phyloP scores from a whole-genome alignment of 441 rosid genomes.

The Biscutella laevigata region DNA sequence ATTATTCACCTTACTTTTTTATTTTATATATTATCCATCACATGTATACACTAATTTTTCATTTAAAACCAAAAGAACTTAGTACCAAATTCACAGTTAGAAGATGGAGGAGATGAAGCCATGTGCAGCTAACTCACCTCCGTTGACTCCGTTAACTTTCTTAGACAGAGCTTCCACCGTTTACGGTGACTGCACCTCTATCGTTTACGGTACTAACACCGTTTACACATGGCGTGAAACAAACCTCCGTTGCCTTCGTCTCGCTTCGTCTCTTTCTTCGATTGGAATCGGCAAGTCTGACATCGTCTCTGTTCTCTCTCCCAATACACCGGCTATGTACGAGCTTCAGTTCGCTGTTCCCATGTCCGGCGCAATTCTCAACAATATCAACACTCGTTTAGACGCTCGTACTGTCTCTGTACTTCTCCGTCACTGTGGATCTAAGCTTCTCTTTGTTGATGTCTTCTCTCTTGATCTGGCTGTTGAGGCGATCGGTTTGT shows the following conservation, averaged over 20 bases:
- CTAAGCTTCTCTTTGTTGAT: constrained; percentile 45
- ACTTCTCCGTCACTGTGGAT: constrained; percentile 38
- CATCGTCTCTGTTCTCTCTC: constrained; percentile 65
- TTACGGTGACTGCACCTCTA: constrained; percentile 57
- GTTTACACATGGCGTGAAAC: constrained; percentile 66
- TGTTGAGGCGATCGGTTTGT: constrained; percentile 33
- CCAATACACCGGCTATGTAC: constrained; percentile 66
- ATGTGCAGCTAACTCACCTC: constrained; percentile 40
- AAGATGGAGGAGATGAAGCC: constrained; percentile 54
- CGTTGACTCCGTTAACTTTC: constrained; percentile 58
- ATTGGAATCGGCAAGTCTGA: constrained; percentile 38
- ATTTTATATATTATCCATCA: too few species aligned
- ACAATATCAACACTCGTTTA: constrained; percentile 51
- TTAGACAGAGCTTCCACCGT: constrained; percentile 65
- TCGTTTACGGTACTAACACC: constrained; percentile 41
- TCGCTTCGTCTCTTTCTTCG: constrained; percentile 56
- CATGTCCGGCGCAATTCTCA: constrained; percentile 61
- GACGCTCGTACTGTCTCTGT: constrained; percentile 42
- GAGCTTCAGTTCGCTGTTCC: constrained; percentile 85
- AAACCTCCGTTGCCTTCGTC: constrained; percentile 52
- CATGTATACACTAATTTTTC: too few species aligned
- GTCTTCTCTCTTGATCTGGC: constrained; percentile 30
- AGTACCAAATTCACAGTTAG: background rate
- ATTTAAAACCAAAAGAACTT: background rate
- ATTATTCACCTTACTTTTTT: too few species aligned